A percentile compares a stretch with the other conserved stretches of the same genome.
phyloP scores from a whole-genome alignment of 805 yeast genomes.

The Nakazawaea wickerhamii region DNA sequence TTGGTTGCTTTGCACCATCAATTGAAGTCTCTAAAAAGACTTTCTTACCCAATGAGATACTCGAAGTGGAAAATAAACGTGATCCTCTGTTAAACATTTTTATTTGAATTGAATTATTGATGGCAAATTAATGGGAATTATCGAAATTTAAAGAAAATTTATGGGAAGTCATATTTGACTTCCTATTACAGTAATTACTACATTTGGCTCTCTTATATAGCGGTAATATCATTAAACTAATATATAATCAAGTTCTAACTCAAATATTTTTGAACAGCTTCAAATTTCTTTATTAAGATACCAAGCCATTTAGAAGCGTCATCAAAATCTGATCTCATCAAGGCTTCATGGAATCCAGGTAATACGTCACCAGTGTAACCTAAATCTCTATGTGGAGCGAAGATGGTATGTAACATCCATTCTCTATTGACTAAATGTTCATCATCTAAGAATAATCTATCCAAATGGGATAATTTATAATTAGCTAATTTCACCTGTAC shows the following conservation, averaged over 20 bases:
- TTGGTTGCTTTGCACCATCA: slow-evolving; percentile 43
- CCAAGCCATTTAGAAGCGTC: slow-evolving; percentile 39
- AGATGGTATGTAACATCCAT: slow-evolving; percentile 62
- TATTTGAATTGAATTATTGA: background rate
- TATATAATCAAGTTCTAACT: slow-evolving; percentile 14
- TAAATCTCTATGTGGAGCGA: slow-evolving; percentile 49
- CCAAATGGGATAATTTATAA: slow-evolving; percentile 46
- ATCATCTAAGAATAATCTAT: slow-evolving; percentile 45
- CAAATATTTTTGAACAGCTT: slow-evolving; percentile 19
- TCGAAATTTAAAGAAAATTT: background rate
- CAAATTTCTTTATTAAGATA: slow-evolving; percentile 31
- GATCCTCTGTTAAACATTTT: slow-evolving; percentile 24
- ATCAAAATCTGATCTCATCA: slow-evolving; percentile 40
- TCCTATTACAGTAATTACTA: background rate
- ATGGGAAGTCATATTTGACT: too few species aligned
- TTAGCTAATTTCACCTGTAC: slow-evolving; percentile 52
- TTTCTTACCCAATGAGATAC: slow-evolving; percentile 43
- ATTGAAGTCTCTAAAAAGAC: slow-evolving; percentile 54
- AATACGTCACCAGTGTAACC: slow-evolving; percentile 49
- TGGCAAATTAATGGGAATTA: background rate
- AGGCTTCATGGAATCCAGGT: slow-evolving; percentile 56
- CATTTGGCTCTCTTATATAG: background rate
- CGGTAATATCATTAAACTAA: slow-evolving; percentile 20
- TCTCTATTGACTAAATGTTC: slow-evolving; percentile 43
- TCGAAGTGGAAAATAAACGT: slow-evolving; percentile 48